Evolutionary conservation across 2,329 filamentous ascomycete species (phyloP), one percentile per base, ranked within the genome.

Genomic region (Fusarium sp.): DNA sequence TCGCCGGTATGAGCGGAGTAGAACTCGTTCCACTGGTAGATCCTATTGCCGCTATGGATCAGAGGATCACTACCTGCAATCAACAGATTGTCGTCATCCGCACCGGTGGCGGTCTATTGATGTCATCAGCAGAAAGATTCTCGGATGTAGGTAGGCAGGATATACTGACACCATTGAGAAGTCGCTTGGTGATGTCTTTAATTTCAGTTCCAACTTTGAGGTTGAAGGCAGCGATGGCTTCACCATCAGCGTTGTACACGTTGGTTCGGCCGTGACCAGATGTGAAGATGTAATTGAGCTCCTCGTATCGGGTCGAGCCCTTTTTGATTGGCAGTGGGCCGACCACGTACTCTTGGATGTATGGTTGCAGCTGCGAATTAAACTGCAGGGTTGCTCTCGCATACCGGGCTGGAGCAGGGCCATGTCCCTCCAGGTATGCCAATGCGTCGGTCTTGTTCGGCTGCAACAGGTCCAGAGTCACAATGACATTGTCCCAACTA

Each of bases 401-500:
- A 72, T 82, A 86, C 16, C 82, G 77, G 3, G 72, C 57, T 1
- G 84, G 84, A 2, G 74, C 69, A 4, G 79, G 59, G 0, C 73
- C 80, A 7, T 71, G 65, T 3, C 77, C 78, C 34, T 86, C 83
- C 2, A 87, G 72, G 59, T 85, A 87, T 3, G 78, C 62, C 48
- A 85, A 58, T 0, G 79, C 82, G 60, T 85, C 84, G 0, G 83
- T 84, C 76, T 87, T 87, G 75, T 87, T 87, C 1, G 85, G 85
- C 23, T 74, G 68, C 53, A 86, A 75, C 1, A 82, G 65, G 71
- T 86, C 84, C 4, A 70, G 5, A 34, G 66, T 41, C n/a, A 70
- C 59, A 1, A 70, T 70, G 9, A 70, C 68, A 43, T 70, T 70
- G 2, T 70, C 67, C 67, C 67, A 70, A 8, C 66, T 70, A 12